Base-by-base conservation (phyloP, 2,329 filamentous ascomycete species). In the Pseudopyricularia javanii region DNA sequence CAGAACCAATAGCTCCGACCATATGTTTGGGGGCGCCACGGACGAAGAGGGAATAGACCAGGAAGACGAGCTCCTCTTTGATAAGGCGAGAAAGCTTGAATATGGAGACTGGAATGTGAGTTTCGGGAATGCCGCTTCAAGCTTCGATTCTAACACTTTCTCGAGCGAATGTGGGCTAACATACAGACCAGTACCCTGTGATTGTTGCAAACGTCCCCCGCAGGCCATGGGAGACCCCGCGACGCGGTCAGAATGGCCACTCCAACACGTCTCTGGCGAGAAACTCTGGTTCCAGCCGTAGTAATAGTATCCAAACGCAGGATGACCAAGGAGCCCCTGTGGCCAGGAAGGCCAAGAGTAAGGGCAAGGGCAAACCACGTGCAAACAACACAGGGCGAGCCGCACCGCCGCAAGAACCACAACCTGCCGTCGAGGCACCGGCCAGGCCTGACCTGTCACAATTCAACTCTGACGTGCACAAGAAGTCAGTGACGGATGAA, bases 41-140 rank as follows among this genome's bases (percentile, higher is more conserved):
- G 68, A 78, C 2, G 75, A 78, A 52, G 69, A 71, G 2, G 60
- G 68, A 8, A 66, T 91, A 30, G 85, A 91, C 60, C 65, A 75
- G 0, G 85, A 87, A 40, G 87, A 91, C 55, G 87, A 91, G 64
- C 68, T 68, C 7, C 70, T 91, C 4, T 91, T 87, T 59, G 74
- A 74, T 22, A 85, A 80, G 60, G 88, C 88, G 1, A 77, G 85
- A 54, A 77, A 82, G 43, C 68, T 91, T 4, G 86, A 91, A 61
- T 91, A 83, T 64, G 87, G 87, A 2, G 91, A 97, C 63, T 97
- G 91, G 89, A 96, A 97, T 68, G 88, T 91, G 71, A 75, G 87
- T 81, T 14, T 26, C 49, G 35, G n/a, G 17, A 24, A 49, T 33
- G 15, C 4, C 47, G 28, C 15, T 7, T 15, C 3, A 4, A 4